Percentiles rank a stretch among this genome's conserved stretches.
Conservation (phyloP, 2,329 filamentous ascomycete species). For the Stagonosporopsis rhizophila region DNA sequence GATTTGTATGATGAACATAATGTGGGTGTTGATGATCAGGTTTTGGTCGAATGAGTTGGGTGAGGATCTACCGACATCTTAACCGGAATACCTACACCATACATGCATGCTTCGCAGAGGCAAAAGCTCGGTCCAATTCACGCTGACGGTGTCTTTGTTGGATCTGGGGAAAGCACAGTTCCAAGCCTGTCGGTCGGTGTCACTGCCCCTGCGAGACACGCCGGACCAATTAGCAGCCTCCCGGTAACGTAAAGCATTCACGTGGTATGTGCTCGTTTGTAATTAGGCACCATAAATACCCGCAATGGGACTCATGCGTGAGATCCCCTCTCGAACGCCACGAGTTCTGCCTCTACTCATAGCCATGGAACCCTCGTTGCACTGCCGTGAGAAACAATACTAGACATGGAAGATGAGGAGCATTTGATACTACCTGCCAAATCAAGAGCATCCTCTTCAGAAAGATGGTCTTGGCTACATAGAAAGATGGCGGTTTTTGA, state of each 20-base stretch:
- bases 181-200: slow-evolving; percentile 13
- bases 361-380: not conserved
- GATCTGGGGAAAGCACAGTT: slow-evolving; percentile 3
- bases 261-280: not conserved
- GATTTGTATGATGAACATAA: slow-evolving; percentile 32
- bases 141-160: slow-evolving; percentile 15
- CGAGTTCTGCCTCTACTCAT: not conserved
- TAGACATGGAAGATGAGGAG: not conserved
- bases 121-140: slow-evolving; percentile 8
- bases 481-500: slow-evolving; percentile 3
- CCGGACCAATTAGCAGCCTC: slow-evolving; percentile 3
- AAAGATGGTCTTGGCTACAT: slow-evolving; percentile 8
- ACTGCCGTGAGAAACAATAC: not conserved
- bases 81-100: not conserved
- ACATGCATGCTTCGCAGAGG: slow-evolving; percentile 1
- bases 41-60: not conserved
- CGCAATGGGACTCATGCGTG: not conserved
- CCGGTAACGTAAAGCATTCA: slow-evolving; percentile 6
- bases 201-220: slow-evolving; percentile 1
- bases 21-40: not conserved
- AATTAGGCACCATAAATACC: slow-evolving; percentile 1
- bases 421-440: not conserved
- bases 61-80: not conserved
- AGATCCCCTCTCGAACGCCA: not conserved
- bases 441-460: slow-evolving; percentile 4